Conservation (phyloP, 2,329 filamentous ascomycete species). For the Penicillium nordicum region DNA sequence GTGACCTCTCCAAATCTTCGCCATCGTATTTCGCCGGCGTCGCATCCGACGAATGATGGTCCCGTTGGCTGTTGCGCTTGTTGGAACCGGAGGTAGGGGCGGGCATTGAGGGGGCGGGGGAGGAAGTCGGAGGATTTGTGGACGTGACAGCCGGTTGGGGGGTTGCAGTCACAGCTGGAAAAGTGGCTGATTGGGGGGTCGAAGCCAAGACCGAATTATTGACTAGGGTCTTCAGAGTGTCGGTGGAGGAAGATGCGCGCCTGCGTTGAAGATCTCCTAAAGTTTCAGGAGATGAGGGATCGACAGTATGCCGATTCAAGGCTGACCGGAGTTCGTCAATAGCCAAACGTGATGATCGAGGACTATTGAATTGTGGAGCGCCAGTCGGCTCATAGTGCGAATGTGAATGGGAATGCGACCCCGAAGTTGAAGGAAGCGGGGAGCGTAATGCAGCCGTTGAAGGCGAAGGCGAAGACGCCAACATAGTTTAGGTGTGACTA, state of each 20-base stretch:
- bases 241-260: slow-evolving; percentile 30
- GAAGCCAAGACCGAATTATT: slow-evolving; percentile 18
- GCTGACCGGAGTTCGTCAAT: slow-evolving; percentile 43
- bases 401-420: slow-evolving; percentile 27
- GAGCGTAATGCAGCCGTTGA: slow-evolving; percentile 38
- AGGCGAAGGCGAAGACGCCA: slow-evolving; percentile 43
- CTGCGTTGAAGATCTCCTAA: slow-evolving; percentile 35
- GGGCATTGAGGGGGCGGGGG: slow-evolving; percentile 29
- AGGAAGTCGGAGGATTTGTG: slow-evolving; percentile 17
- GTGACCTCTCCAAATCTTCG: slow-evolving; percentile 30
- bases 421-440: slow-evolving; percentile 21
- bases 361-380: slow-evolving; percentile 31
- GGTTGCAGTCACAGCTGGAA: slow-evolving; percentile 12
- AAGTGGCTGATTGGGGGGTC: slow-evolving; percentile 15
- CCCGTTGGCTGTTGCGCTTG: slow-evolving; percentile 35
- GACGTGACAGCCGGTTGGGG: slow-evolving; percentile 13
- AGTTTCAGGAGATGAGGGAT: slow-evolving; percentile 31
- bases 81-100: slow-evolving; percentile 31
- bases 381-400: slow-evolving; percentile 33
- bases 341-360: slow-evolving; percentile 35
- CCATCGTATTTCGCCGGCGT: slow-evolving; percentile 20
- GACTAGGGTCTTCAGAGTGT: slow-evolving; percentile 6
- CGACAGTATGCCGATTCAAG: slow-evolving; percentile 39
- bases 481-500: slow-evolving; percentile 26
- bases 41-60: slow-evolving; percentile 22